A percentile compares a stretch with the other conserved stretches of the same genome.
Conservation (phyloP, 768 basidiomycete species). For the Gymnopilus dilepis region DNA sequence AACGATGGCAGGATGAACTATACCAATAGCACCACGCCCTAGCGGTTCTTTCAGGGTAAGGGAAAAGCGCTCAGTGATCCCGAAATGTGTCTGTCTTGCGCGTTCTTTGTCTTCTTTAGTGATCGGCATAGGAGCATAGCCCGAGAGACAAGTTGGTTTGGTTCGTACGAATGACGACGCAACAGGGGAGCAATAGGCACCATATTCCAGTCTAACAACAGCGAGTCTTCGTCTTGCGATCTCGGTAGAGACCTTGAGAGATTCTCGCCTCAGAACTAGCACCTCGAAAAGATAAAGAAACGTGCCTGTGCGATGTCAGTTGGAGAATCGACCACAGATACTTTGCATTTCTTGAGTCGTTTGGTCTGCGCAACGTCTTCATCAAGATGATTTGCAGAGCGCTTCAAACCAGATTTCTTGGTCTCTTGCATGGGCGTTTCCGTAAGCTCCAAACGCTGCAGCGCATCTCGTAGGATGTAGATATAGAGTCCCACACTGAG, state of each 20-base stretch:
- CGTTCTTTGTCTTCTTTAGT: not conserved
- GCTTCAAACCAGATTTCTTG: not conserved
- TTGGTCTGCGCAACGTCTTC: not conserved
- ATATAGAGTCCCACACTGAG: slow-evolving; percentile 16
- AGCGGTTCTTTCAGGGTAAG: not conserved
- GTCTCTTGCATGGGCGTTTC: not conserved
- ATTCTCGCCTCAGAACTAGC: not conserved
- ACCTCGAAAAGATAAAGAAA: not conserved
- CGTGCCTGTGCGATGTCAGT: not conserved
- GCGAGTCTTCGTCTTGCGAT: not conserved
- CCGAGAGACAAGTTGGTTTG: not conserved
- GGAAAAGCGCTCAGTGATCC: not conserved
- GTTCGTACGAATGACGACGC: slow-evolving; percentile 13
- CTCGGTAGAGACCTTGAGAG: not conserved
- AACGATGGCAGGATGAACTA: not conserved
- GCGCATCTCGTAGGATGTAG: slow-evolving; percentile 13
- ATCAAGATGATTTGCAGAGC: not conserved
- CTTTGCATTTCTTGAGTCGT: not conserved
- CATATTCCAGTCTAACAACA: slow-evolving; percentile 13
- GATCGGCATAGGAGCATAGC: not conserved
- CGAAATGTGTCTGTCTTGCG: not conserved
- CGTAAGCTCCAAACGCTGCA: not conserved
- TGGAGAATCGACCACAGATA: not conserved
- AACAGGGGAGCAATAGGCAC: slow-evolving; percentile 8
- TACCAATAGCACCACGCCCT: not conserved